Percentiles rank a stretch among this genome's conserved stretches.
phyloP scores from a whole-genome alignment of 179 eudicot species.

The Silene noctiflora region DNA sequence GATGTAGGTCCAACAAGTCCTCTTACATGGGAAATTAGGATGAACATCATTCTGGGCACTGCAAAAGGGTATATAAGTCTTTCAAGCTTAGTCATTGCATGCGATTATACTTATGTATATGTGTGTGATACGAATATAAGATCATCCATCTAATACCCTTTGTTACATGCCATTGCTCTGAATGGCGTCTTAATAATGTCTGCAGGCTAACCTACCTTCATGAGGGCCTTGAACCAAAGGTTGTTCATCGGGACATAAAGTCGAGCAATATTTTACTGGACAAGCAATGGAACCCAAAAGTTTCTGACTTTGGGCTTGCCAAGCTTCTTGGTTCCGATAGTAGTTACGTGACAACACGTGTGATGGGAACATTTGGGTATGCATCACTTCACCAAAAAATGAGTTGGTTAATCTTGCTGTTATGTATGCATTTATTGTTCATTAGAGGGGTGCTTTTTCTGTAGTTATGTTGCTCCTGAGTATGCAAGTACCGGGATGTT shows the following conservation, averaged over 20 bases:
- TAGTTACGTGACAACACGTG: conserved; percentile 59
- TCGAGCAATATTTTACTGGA: conserved; percentile 56
- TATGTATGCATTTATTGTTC: conserved; percentile 5
- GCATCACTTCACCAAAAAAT: conserved; percentile 3
- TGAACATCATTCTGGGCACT: conserved; percentile 61
- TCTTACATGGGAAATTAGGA: conserved; percentile 68
- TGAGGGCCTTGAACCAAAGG: conserved; percentile 63
- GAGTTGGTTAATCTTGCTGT: not conserved
- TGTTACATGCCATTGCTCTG: conserved; percentile 18
- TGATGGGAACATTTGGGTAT: conserved; percentile 65
- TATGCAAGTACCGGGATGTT: conserved; percentile 69
- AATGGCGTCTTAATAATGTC: not conserved
- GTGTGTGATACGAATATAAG: not conserved
- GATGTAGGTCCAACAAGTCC: conserved; percentile 65
- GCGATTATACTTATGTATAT: not conserved
- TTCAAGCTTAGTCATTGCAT: not conserved
- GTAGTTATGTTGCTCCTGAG: conserved; percentile 58
- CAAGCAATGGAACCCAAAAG: conserved; percentile 50
- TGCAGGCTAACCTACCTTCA: conserved; percentile 52
- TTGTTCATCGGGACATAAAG: conserved; percentile 56
- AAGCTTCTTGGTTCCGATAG: conserved; percentile 53
- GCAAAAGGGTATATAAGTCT: conserved; percentile 52
- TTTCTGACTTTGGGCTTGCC: conserved; percentile 60
- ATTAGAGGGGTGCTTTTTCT: conserved; percentile 7
- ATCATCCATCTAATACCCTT: not conserved